Percentiles rank a stretch among this genome's conserved stretches.
Evolutionary conservation across 2,329 filamentous ascomycete genomes (phyloP).

Genomic region (Penicillium sp.): DNA sequence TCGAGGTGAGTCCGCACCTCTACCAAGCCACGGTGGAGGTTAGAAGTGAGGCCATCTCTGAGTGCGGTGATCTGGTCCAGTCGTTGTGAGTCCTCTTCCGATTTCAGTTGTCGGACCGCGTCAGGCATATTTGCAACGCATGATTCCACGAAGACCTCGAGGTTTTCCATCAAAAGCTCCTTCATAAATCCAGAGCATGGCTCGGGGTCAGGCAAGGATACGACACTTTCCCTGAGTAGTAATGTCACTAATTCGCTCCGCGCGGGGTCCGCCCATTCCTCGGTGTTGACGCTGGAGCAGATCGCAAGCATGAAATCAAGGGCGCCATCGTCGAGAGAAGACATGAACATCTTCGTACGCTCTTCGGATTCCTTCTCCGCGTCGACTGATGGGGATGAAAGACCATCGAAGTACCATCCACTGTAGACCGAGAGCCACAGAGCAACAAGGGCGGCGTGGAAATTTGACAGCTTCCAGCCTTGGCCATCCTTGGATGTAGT

Average conservation of each 20-base stretch:
- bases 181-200: constrained; percentile 73
- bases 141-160: constrained; percentile 85
- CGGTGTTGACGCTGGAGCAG: constrained; percentile 74
- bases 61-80: constrained; percentile 48
- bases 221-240: constrained; percentile 75
- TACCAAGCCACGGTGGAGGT: constrained; percentile 41
- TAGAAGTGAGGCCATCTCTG: constrained; percentile 45
- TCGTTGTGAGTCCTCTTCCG: constrained; percentile 82
- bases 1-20: constrained; percentile 66
- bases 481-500: constrained; percentile 66
- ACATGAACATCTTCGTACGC: constrained; percentile 70
- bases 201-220: constrained; percentile 66
- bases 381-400: constrained; percentile 62
- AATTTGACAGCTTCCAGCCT: constrained; percentile 69
- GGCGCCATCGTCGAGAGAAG: constrained; percentile 80
- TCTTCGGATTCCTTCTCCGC: constrained; percentile 66
- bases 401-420: constrained; percentile 78
- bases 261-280: constrained; percentile 85
- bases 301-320: constrained; percentile 89
- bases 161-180: constrained; percentile 69
- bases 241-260: constrained; percentile 78
- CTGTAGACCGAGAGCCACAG: constrained; percentile 96
- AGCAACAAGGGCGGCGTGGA: constrained; percentile 74
- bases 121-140: constrained; percentile 96
- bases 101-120: constrained; percentile 78